These are phyloP conservation scores for Saturnispora quitensis DNA, from an alignment of 805 yeast genomes.

Conservation along the genomic window DNA sequence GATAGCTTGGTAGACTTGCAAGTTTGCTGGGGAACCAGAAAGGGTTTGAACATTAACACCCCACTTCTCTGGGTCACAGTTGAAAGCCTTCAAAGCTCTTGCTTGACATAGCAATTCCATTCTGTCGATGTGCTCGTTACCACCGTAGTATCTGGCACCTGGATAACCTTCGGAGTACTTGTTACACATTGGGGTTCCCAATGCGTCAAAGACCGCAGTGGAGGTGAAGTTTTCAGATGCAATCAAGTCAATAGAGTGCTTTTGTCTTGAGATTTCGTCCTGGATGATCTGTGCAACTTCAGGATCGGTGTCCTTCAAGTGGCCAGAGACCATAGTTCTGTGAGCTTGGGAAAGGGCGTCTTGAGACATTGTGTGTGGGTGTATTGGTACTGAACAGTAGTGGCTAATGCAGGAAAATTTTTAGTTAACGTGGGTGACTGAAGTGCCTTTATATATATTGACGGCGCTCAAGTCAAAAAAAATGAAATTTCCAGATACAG, in stretches of 20 bases:
- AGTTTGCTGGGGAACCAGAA: conserved; percentile 95
- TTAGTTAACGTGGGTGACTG: background rate
- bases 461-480: background rate
- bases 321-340: conserved; percentile 54
- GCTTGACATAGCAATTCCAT: conserved; percentile 85
- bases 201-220: conserved; percentile 84
- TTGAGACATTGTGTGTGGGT: conserved; percentile 13
- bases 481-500: background rate
- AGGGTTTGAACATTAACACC: conserved; percentile 96
- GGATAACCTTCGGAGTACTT: conserved; percentile 99
- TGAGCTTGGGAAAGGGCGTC: conserved; percentile 66
- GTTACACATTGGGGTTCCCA: conserved; percentile 96
- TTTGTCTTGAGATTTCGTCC: conserved; percentile 77
- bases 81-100: conserved; percentile 82
- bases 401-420: background rate
- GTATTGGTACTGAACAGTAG: background rate
- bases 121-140: conserved; percentile 89
- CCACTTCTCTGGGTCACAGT: conserved; percentile 73
- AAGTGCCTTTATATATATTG: background rate
- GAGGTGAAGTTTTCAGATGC: conserved; percentile 97
- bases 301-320: conserved; percentile 63
- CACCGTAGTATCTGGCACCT: conserved; percentile 96
- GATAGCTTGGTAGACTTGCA: conserved; percentile 84
- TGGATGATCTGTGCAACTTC: conserved; percentile 74
- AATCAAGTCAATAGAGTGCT: conserved; percentile 82